A percentile compares a stretch with the other conserved stretches of the same genome.
phyloP scores from a whole-genome alignment of 2,329 filamentous ascomycete genomes.

The Fusarium napiforme region DNA sequence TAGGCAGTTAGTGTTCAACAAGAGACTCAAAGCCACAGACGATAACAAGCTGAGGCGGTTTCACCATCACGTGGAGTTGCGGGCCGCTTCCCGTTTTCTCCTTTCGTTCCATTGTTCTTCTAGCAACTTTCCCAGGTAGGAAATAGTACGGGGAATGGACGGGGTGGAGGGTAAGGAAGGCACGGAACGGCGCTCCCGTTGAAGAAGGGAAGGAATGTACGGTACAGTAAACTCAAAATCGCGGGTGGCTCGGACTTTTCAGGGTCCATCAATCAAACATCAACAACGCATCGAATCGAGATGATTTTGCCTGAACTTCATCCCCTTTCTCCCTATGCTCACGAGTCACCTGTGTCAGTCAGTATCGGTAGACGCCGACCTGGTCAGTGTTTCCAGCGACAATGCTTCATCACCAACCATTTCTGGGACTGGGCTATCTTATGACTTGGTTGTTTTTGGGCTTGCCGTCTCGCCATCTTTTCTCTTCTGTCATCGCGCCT shows the following conservation, averaged over 20 bases:
- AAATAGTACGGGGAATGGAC: conserved; percentile 14
- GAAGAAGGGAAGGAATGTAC: conserved; percentile 4
- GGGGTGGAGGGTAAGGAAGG: background rate
- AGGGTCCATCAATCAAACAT: conserved; percentile 21
- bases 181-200: conserved; percentile 22
- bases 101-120: conserved; percentile 22
- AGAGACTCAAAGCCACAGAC: background rate
- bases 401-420: conserved; percentile 9
- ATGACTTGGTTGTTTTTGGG: conserved; percentile 1
- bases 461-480: conserved; percentile 16
- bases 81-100: conserved; percentile 12
- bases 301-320: conserved; percentile 10
- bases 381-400: conserved; percentile 20
- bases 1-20: background rate
- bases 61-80: conserved; percentile 36
- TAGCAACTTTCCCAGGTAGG: conserved; percentile 16
- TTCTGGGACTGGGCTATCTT: conserved; percentile 4
- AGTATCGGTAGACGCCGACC: background rate
- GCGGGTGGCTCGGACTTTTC: conserved; percentile 16
- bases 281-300: conserved; percentile 22
- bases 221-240: conserved; percentile 31
- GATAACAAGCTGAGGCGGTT: conserved; percentile 1
- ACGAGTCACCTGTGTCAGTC: background rate
- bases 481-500: conserved; percentile 18
- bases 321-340: background rate